These are phyloP conservation scores for Jacaranda copaia DNA, from an alignment of 257 asterid genomes.

Conservation along the genomic window DNA sequence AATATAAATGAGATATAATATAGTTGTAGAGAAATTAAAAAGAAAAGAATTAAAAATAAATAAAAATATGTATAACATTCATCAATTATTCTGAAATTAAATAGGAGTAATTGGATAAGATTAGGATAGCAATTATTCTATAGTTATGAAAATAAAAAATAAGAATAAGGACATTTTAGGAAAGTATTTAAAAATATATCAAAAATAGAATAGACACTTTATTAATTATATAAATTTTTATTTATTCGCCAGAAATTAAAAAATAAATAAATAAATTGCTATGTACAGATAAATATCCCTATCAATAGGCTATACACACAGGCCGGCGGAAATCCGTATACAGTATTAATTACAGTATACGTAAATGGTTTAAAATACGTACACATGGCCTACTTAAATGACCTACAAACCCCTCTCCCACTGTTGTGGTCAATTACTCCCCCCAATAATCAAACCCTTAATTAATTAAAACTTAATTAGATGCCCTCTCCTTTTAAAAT, in stretches of 20 bases:
- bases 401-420: slow-evolving; percentile 41
- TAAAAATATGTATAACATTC: too few relatives aligned
- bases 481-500: slow-evolving; percentile 46
- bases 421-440: slow-evolving; percentile 50
- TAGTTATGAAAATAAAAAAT: too few relatives aligned
- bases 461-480: slow-evolving; percentile 51
- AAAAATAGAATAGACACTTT: too few relatives aligned
- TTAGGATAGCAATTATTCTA: too few relatives aligned
- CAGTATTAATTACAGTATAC: slow-evolving; percentile 32
- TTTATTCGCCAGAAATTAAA: neutral
- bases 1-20: too few relatives aligned
- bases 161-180: too few relatives aligned
- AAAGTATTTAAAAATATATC: too few relatives aligned
- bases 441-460: slow-evolving; percentile 41
- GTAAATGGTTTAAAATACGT: slow-evolving; percentile 35
- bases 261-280: neutral
- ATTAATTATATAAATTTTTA: too few relatives aligned
- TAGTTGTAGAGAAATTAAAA: too few relatives aligned
- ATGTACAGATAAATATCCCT: slow-evolving; percentile 33
- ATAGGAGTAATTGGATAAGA: too few relatives aligned
- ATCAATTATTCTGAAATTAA: too few relatives aligned
- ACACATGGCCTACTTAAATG: slow-evolving; percentile 36
- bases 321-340: slow-evolving; percentile 67
- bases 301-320: slow-evolving; percentile 43
- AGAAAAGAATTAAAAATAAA: too few relatives aligned